Evolutionary conservation across 208 protist genomes (phyloP).

Genomic region (Leishmania amazonensis): DNA sequence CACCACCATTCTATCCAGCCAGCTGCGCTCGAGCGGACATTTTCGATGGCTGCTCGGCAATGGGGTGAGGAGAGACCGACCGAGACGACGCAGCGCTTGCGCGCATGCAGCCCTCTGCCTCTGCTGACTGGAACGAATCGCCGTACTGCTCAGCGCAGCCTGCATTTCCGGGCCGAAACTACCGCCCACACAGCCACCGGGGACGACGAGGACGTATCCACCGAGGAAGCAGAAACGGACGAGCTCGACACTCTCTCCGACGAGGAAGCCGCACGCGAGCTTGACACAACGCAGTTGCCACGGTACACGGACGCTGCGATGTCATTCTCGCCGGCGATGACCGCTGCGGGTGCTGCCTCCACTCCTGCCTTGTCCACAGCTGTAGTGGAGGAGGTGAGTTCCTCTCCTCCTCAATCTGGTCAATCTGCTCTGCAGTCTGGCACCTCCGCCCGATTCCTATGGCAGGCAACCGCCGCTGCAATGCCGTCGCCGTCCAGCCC

Average conservation of each 20-base stretch:
- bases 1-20: conserved; percentile 21
- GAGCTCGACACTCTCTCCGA: not conserved
- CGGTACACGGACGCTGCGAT: not conserved
- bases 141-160: not conserved
- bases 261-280: not conserved
- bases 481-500: conserved; percentile 34
- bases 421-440: not conserved
- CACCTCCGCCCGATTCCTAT: conserved; percentile 15
- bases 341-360: not conserved
- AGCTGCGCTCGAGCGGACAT: conserved; percentile 15
- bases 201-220: not conserved
- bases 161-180: not conserved
- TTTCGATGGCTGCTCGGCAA: conserved; percentile 6
- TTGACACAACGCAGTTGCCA: not conserved
- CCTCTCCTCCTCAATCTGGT: not conserved
- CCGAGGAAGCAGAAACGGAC: not conserved
- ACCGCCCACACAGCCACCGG: not conserved
- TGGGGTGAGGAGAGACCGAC: conserved; percentile 8
- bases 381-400: not conserved
- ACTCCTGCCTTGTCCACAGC: not conserved
- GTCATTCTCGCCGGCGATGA: not conserved
- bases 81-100: not conserved
- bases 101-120: not conserved
- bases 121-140: not conserved
- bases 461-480: conserved; percentile 23